Conservation (phyloP, 202 grass and related monocot genomes). For the Musa balbisiana region DNA sequence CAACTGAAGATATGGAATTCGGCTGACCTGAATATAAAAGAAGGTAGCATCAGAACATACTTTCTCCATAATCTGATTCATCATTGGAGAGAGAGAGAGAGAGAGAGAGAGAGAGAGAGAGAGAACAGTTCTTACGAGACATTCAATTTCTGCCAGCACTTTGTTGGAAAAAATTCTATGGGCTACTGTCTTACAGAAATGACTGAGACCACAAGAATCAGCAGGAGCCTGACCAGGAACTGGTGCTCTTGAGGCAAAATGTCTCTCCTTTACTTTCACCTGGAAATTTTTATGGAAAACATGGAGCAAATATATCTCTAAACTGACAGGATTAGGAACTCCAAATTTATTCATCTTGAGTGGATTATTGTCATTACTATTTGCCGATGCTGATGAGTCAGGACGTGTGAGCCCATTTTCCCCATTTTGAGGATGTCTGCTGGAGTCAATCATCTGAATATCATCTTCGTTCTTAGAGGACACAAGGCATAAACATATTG, state of each 20-base stretch:
- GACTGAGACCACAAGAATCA: constrained; percentile 48
- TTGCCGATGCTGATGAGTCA: constrained; percentile 23
- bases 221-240: constrained; percentile 23
- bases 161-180: constrained; percentile 90
- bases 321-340: constrained; percentile 50
- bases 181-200: constrained; percentile 86
- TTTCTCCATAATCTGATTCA: constrained; percentile 16
- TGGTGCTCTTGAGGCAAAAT: constrained; percentile 3
- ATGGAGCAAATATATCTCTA: constrained; percentile 71
- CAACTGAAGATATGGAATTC: constrained; percentile 75
- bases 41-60: constrained; percentile 2
- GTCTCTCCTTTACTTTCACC: constrained; percentile 49
- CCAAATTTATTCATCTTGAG: constrained; percentile 23
- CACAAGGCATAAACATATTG: constrained; percentile 60
- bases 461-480: constrained; percentile 35
- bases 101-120: not conserved
- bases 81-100: too few relatives aligned
- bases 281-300: constrained; percentile 70
- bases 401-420: constrained; percentile 29
- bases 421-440: constrained; percentile 30
- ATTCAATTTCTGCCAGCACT: constrained; percentile 65
- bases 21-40: constrained; percentile 54
- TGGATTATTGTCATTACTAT: constrained; percentile 32
- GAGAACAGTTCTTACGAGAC: constrained; percentile 41
- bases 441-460: constrained; percentile 27